phyloP scores from a whole-genome alignment of 805 yeast genomes.

The Pichia membranifaciens region DNA sequence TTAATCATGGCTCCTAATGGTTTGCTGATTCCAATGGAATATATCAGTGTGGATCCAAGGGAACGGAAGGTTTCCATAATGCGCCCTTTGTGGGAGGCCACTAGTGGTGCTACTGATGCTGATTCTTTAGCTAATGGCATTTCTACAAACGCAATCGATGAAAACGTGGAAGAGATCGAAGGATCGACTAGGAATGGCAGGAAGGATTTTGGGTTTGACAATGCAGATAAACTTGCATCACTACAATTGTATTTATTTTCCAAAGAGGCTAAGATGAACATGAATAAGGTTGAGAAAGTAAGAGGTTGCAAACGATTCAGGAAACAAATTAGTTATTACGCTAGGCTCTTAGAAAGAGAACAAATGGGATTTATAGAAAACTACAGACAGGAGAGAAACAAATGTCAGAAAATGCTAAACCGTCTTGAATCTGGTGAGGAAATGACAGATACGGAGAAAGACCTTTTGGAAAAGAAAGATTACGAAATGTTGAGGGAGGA shows the following conservation, averaged over 20 bases:
- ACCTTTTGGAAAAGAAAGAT: conserved; percentile 31
- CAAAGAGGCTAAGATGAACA: conserved; percentile 8
- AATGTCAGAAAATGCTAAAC: conserved; percentile 13
- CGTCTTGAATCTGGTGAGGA: conserved; percentile 10
- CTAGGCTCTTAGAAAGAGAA: conserved; percentile 6
- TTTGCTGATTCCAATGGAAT: conserved; percentile 25
- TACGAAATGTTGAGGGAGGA: conserved; percentile 27
- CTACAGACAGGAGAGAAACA: conserved; percentile 10
- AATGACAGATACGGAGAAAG: conserved; percentile 20
- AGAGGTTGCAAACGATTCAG: not conserved
- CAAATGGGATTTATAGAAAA: conserved; percentile 2
- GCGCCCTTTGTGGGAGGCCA: conserved; percentile 8
- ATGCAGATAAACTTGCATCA: conserved; percentile 15
- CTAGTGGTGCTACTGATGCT: not conserved
- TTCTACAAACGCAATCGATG: no score
- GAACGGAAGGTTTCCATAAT: conserved; percentile 2
- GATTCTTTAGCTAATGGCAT: no score
- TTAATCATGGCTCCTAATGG: conserved; percentile 30
- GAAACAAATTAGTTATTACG: conserved; percentile 8
- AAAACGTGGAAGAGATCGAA: no score
- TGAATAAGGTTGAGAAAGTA: not conserved
- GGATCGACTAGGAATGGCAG: no score
- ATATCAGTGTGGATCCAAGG: conserved; percentile 7
- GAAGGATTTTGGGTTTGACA: conserved; percentile 2
- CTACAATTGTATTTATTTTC: conserved; percentile 16